Conservation (phyloP, 139 green algal genomes). For the Volvox africanus region DNA sequence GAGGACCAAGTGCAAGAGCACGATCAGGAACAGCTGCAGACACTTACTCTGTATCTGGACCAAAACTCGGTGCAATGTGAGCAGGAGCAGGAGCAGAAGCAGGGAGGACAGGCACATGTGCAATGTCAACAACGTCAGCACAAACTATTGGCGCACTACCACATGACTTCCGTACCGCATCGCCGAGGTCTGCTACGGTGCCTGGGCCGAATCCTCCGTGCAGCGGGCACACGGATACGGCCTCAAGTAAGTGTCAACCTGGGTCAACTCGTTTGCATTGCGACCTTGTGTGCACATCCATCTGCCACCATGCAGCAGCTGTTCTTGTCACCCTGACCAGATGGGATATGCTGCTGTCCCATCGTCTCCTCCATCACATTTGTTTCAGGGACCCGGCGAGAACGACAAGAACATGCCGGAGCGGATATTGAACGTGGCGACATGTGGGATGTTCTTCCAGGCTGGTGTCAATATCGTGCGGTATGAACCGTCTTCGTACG, state of each 20-base stretch:
- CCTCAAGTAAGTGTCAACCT: background rate
- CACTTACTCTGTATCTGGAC: background rate
- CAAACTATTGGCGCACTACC: background rate
- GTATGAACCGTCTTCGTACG: background rate
- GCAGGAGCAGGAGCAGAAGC: background rate
- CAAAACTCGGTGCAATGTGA: too few species aligned
- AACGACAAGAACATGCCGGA: slow-evolving; percentile 23
- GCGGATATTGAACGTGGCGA: slow-evolving; percentile 14
- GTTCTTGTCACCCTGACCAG: too few species aligned
- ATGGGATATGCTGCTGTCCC: too few species aligned
- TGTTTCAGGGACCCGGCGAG: slow-evolving; percentile 24
- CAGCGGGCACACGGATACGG: background rate
- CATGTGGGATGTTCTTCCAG: slow-evolving; percentile 37
- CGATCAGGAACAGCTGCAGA: background rate
- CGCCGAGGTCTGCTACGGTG: slow-evolving; percentile 2
- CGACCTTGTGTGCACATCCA: too few species aligned
- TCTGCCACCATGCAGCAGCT: too few species aligned
- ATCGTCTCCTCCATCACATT: background rate
- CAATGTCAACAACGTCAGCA: background rate
- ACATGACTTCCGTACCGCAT: background rate
- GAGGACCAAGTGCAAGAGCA: background rate
- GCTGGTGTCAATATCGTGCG: slow-evolving; percentile 10
- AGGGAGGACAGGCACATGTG: background rate
- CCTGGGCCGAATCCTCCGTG: background rate
- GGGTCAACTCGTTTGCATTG: too few species aligned